Conservation (phyloP, 2,329 filamentous ascomycete species). For the Colletotrichum zoysiae region DNA sequence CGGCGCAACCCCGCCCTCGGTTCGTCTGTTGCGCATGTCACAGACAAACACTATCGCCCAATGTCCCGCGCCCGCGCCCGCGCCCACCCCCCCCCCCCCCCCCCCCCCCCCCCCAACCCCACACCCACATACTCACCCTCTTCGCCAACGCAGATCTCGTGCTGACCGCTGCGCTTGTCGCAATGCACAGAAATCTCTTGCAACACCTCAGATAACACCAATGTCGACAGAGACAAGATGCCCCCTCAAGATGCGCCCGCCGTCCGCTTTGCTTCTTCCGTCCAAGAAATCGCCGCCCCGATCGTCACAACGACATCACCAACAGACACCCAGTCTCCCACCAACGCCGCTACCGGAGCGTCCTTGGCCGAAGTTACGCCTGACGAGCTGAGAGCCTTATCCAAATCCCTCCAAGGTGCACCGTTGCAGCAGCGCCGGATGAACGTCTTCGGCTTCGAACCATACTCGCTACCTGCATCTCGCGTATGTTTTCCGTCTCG, state of each 20-base stretch:
- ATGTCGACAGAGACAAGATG: conserved; percentile 44
- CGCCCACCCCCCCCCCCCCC: conserved; percentile 14
- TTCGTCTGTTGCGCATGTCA: conserved; percentile 41
- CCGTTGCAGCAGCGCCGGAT: conserved; percentile 86
- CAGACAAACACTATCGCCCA: conserved; percentile 31
- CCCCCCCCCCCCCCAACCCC: conserved; percentile 13
- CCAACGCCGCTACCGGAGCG: conserved; percentile 45
- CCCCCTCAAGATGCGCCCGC: conserved; percentile 55
- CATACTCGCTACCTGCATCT: conserved; percentile 87
- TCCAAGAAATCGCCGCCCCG: conserved; percentile 72
- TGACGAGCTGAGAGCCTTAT: conserved; percentile 78
- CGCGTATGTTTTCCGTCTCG: conserved; percentile 71
- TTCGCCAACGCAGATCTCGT: conserved; percentile 13
- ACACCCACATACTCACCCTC: conserved; percentile 6
- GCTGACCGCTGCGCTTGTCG: conserved; percentile 39
- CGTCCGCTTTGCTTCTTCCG: conserved; percentile 79
- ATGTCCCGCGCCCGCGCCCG: conserved; percentile 5
- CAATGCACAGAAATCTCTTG: conserved; percentile 39
- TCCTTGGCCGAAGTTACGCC: conserved; percentile 60
- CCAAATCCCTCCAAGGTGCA: conserved; percentile 78
- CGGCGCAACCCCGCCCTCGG: conserved; percentile 42
- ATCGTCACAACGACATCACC: conserved; percentile 57
- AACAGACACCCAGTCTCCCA: conserved; percentile 43
- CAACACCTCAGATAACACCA: conserved; percentile 25
- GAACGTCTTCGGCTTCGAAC: conserved; percentile 90